Evolutionary conservation across 768 basidiomycete genomes (phyloP).

Genomic region (Chiua virens): DNA sequence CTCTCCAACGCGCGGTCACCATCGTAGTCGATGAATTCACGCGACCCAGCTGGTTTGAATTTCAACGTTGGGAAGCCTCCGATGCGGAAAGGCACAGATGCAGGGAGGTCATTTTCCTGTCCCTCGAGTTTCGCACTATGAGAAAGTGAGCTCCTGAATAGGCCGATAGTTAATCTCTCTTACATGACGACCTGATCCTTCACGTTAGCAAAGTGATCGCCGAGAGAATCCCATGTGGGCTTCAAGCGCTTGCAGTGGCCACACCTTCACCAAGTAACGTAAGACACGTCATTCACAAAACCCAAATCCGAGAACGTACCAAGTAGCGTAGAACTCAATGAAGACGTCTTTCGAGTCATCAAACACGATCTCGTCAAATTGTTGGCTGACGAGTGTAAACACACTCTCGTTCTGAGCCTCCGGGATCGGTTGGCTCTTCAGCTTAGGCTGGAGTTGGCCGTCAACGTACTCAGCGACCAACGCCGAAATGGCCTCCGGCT

Average conservation of each 20-base stretch:
- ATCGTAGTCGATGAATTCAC: constrained; percentile 89
- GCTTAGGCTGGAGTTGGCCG: constrained; percentile 73
- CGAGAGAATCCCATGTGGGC: constrained; percentile 91
- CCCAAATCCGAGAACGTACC: constrained; percentile 56
- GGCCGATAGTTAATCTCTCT: not conserved
- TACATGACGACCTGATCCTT: constrained; percentile 82
- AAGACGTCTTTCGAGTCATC: constrained; percentile 94
- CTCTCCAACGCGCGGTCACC: constrained; percentile 90
- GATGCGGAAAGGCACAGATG: constrained; percentile 83
- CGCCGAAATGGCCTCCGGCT: constrained; percentile 52
- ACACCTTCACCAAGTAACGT: constrained; percentile 50
- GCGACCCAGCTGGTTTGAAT: constrained; percentile 88
- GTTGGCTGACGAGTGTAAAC: constrained; percentile 80
- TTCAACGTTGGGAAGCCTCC: constrained; percentile 93
- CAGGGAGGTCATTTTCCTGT: constrained; percentile 93
- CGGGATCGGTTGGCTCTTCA: constrained; percentile 91
- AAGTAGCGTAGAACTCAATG: constrained; percentile 95
- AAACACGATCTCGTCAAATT: constrained; percentile 83
- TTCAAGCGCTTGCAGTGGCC: constrained; percentile 97
- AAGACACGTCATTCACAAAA: not conserved
- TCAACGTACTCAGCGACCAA: constrained; percentile 66
- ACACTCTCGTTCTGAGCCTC: constrained; percentile 81
- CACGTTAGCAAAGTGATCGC: constrained; percentile 73
- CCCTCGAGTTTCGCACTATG: constrained; percentile 93
- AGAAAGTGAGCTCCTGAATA: constrained; percentile 7